Evolutionary conservation across 192 early-diverging fungal genomes (phyloP).

Genomic region (Umbelopsis sp.): DNA sequence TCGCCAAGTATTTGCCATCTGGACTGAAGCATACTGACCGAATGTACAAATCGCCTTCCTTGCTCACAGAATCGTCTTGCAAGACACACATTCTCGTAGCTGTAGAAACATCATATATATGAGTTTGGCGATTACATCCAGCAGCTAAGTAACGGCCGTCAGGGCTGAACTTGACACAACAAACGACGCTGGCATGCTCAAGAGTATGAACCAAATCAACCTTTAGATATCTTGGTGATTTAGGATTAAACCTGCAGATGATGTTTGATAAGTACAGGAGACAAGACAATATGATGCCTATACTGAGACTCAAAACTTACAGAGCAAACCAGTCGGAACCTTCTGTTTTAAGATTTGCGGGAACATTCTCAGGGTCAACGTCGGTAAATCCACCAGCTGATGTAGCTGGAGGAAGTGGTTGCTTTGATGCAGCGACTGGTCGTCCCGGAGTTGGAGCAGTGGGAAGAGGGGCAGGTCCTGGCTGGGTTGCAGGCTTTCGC

Average conservation of each 20-base stretch:
- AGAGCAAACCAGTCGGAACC: constrained; percentile 90
- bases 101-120: constrained; percentile 85
- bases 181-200: constrained; percentile 83
- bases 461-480: constrained; percentile 12
- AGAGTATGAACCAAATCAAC: constrained; percentile 67
- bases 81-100: constrained; percentile 75
- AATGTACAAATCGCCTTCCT: constrained; percentile 90
- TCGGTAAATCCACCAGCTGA: constrained; percentile 57
- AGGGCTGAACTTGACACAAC: constrained; percentile 94
- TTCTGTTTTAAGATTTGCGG: constrained; percentile 74
- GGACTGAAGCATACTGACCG: constrained; percentile 95
- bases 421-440: constrained; percentile 44
- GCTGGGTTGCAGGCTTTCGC: neutral
- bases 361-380: constrained; percentile 79
- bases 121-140: constrained; percentile 89
- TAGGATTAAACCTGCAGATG: constrained; percentile 63
- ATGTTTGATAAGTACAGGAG: neutral
- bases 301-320: constrained; percentile 38
- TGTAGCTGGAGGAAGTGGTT: constrained; percentile 37
- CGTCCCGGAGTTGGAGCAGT: constrained; percentile 30
- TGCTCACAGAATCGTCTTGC: constrained; percentile 72
- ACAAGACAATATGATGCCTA: neutral
- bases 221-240: constrained; percentile 60
- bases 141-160: constrained; percentile 93
- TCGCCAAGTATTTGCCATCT: constrained; percentile 87